phyloP scores from a whole-genome alignment of 306 rosid species.

The Chamaecrista fasciculata region DNA sequence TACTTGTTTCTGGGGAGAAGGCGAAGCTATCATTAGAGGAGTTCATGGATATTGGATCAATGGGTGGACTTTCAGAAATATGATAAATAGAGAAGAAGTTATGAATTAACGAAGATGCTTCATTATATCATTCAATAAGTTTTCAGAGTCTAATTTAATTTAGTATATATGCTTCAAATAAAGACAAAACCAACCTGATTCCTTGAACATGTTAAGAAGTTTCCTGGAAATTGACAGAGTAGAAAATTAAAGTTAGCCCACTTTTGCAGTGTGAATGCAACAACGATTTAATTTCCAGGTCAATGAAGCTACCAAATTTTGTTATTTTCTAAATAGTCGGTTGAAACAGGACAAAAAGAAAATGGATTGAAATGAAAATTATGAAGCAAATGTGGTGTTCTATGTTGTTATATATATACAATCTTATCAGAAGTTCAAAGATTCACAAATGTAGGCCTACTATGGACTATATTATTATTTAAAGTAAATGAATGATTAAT shows the following conservation, averaged over 20 bases:
- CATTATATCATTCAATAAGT: too few relatives aligned
- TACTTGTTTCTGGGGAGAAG: slow-evolving; percentile 39
- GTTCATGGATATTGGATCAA: slow-evolving; percentile 33
- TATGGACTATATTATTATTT: too few relatives aligned
- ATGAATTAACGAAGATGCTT: background rate
- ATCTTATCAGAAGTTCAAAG: too few relatives aligned
- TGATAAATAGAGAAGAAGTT: slow-evolving; percentile 20
- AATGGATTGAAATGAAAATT: too few relatives aligned
- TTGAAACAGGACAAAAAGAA: slow-evolving; percentile 29
- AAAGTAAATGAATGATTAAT: too few relatives aligned
- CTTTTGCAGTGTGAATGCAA: background rate
- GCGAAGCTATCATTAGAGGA: slow-evolving; percentile 36
- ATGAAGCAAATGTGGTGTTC: too few relatives aligned
- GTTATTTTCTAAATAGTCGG: background rate
- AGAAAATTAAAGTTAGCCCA: background rate
- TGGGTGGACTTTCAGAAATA: slow-evolving; percentile 21
- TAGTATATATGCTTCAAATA: background rate
- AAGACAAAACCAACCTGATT: background rate
- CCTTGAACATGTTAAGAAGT: slow-evolving; percentile 9
- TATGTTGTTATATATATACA: too few relatives aligned
- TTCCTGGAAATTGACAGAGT: background rate
- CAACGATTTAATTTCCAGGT: background rate
- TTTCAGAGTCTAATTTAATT: background rate
- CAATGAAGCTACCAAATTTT: slow-evolving; percentile 9
- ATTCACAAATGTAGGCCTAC: too few relatives aligned